These are phyloP conservation scores for Plenodomus lindquistii DNA, from an alignment of 2,329 filamentous ascomycete species.

Conservation along the genomic window DNA sequence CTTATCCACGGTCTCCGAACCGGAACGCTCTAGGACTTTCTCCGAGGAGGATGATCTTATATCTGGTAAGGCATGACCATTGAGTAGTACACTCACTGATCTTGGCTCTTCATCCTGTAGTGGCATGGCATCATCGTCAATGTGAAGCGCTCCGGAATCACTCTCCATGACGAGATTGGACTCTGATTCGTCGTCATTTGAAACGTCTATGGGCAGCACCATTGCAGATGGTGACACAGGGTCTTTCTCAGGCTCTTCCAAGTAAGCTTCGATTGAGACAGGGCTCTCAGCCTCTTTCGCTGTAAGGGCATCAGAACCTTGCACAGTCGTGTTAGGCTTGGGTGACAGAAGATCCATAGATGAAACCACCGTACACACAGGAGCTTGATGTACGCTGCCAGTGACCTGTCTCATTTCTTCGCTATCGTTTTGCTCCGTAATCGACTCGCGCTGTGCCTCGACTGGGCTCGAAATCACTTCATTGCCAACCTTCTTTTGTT, in stretches of 20 bases:
- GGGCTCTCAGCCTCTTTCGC: too few species aligned
- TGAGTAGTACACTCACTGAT: background rate
- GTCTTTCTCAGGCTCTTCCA: too few species aligned
- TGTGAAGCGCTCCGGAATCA: background rate
- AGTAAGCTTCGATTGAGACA: too few species aligned
- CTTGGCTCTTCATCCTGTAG: background rate
- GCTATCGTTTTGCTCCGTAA: background rate
- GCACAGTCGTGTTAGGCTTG: too few species aligned
- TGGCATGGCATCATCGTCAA: background rate
- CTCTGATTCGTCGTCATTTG: background rate
- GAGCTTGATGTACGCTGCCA: background rate
- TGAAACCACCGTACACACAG: background rate
- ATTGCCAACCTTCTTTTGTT: slow-evolving; percentile 3
- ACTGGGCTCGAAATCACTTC: background rate
- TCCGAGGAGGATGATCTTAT: background rate
- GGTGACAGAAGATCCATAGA: too few species aligned
- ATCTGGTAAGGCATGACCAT: background rate
- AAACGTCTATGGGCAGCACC: too few species aligned
- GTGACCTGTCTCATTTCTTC: background rate
- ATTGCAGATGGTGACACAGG: too few species aligned
- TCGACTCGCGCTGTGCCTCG: background rate
- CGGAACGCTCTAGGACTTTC: background rate
- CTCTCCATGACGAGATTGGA: background rate
- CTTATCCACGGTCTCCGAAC: background rate
- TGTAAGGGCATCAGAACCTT: too few species aligned